Evolutionary conservation across 495 filamentous ascomycete species (phyloP), one percentile per base, ranked within the genome.

Genomic region (Xylaria sp.): DNA sequence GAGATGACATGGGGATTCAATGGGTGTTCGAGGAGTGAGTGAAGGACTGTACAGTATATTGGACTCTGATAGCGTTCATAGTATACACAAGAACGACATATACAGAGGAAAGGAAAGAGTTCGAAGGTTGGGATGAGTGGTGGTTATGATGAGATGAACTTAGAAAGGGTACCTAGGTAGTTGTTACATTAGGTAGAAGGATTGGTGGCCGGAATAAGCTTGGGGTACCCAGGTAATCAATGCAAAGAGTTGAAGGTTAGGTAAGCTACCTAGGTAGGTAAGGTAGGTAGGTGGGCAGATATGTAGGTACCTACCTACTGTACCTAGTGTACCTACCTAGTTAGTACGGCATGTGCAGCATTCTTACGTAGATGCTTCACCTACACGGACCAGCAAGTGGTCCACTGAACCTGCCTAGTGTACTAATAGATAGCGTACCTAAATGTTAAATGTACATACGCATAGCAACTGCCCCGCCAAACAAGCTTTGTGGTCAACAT

Each of bases 401-500:
- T 8, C 35, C 35, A 37, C 35, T 8, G 35, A 4, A 37, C 35
- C 35, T 37, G 8, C 35, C 35, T 37, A 37, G n/a, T n/a, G n/a
- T n/a, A n/a, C n/a, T n/a, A n/a, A n/a, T n/a, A n/a, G n/a, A n/a
- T n/a, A n/a, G n/a, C n/a, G n/a, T n/a, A n/a, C n/a, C n/a, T n/a
- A n/a, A n/a, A n/a, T n/a, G n/a, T n/a, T n/a, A n/a, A n/a, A n/a
- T n/a, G n/a, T n/a, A n/a, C n/a, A n/a, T n/a, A n/a, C n/a, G n/a
- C n/a, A n/a, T 37, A 37, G 35, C 35, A 50, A 24, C 31, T 31
- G 17, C 59, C 61, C 69, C 69, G 64, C 50, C 44, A 71, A 71
- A 71, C 40, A 71, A 71, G 61, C 61, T 71, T 61, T 48, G 35
- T 21, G 19, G 52, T 55, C 57, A 59, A 59, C 17, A 59, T 21